A percentile compares a stretch with the other conserved stretches of the same genome.
Evolutionary conservation across 352 stramenopile genomes (phyloP).

Genomic region (Phytophthora idaei): DNA sequence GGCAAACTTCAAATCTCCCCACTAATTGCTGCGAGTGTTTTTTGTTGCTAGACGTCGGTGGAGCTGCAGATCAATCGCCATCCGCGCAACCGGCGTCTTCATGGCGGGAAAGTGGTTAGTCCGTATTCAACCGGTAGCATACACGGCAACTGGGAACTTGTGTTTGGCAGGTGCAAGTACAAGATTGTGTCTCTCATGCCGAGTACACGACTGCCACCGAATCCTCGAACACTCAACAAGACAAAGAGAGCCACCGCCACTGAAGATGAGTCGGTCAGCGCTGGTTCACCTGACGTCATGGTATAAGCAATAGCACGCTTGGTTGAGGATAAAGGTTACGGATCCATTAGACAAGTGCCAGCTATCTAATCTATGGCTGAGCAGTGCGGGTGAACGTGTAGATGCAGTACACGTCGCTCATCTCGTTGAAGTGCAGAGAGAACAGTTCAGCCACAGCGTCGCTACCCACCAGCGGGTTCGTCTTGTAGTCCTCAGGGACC

Average conservation of each 20-base stretch:
- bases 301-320: conserved; percentile 13
- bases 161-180: conserved; percentile 68
- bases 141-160: conserved; percentile 80
- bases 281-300: conserved; percentile 9
- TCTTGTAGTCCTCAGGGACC: conserved; percentile 84
- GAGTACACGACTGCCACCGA: conserved; percentile 46
- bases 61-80: conserved; percentile 85
- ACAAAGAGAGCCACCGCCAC: conserved; percentile 7
- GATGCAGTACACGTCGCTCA: conserved; percentile 89
- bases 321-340: conserved; percentile 17
- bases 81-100: conserved; percentile 47
- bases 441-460: conserved; percentile 76
- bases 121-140: conserved; percentile 67
- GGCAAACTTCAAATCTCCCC: not conserved
- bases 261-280: not conserved
- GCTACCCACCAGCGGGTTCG: conserved; percentile 79
- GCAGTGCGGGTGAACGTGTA: conserved; percentile 76
- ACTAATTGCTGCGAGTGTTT: conserved; percentile 5
- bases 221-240: conserved; percentile 27
- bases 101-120: conserved; percentile 59
- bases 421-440: conserved; percentile 90
- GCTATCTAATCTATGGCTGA: conserved; percentile 33
- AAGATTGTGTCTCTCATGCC: conserved; percentile 68
- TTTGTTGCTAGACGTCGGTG: conserved; percentile 66
- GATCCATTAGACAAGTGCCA: not conserved